These are phyloP conservation scores for Zygosaccharomyces gambellarensis DNA, from an alignment of 805 yeast species.

Conservation along the genomic window DNA sequence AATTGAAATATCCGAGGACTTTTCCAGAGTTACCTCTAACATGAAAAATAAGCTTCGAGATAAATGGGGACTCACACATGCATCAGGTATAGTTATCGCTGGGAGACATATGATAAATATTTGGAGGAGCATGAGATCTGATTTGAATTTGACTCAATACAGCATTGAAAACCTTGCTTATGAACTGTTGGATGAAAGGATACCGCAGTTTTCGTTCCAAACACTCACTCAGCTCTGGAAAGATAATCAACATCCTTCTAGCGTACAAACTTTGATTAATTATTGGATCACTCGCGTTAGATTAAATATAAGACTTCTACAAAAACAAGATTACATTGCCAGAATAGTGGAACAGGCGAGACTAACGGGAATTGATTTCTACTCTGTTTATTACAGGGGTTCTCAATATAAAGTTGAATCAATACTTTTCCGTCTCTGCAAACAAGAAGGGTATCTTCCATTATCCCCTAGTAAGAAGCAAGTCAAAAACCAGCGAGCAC, in stretches of 20 bases:
- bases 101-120: constrained; percentile 84
- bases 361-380: constrained; percentile 82
- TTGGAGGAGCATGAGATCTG: constrained; percentile 72
- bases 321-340: constrained; percentile 59
- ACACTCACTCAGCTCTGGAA: constrained; percentile 48
- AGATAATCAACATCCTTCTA: constrained; percentile 19
- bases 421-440: constrained; percentile 65
- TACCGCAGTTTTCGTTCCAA: constrained; percentile 56
- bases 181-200: constrained; percentile 58
- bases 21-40: constrained; percentile 55
- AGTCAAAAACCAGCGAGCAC: constrained; percentile 77
- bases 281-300: constrained; percentile 41
- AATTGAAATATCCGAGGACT: constrained; percentile 49
- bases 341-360: constrained; percentile 79
- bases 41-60: constrained; percentile 54
- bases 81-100: constrained; percentile 59
- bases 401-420: constrained; percentile 95
- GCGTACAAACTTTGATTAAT: constrained; percentile 44
- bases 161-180: constrained; percentile 72
- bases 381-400: constrained; percentile 82
- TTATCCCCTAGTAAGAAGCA: constrained; percentile 75
- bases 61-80: constrained; percentile 77
- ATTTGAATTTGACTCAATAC: constrained; percentile 59
- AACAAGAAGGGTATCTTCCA: constrained; percentile 66
- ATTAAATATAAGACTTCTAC: constrained; percentile 43